These are phyloP conservation scores for Typha latifolia DNA, from an alignment of 176 grass and related monocot species.

Conservation along the genomic window DNA sequence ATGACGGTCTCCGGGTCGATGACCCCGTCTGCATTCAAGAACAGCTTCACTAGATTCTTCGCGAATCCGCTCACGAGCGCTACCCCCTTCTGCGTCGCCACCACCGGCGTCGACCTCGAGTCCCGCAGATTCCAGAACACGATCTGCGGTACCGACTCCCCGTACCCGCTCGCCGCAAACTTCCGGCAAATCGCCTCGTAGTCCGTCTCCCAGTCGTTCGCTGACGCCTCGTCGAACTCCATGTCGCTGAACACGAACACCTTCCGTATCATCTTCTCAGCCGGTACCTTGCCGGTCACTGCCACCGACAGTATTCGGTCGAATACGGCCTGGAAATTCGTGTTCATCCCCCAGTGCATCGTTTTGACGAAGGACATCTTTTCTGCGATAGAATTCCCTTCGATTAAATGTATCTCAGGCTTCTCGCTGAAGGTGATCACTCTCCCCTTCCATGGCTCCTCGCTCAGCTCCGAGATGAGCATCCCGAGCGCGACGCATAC, in stretches of 20 bases:
- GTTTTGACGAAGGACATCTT: constrained; percentile 34
- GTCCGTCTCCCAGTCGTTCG: constrained; percentile 60
- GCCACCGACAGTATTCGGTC: constrained; percentile 43
- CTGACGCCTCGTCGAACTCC: constrained; percentile 74
- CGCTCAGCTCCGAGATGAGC: constrained; percentile 68
- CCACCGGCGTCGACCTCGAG: constrained; percentile 44
- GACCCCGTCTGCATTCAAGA: constrained; percentile 34
- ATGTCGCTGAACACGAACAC: constrained; percentile 80
- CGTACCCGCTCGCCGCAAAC: constrained; percentile 42
- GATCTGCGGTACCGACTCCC: constrained; percentile 38
- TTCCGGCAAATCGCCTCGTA: constrained; percentile 63
- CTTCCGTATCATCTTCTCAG: constrained; percentile 55
- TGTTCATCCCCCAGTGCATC: constrained; percentile 28
- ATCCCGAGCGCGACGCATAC: constrained; percentile 67
- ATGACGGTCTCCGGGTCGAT: constrained; percentile 36
- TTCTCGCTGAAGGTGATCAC: constrained; percentile 53
- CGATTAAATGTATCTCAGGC: constrained; percentile 34
- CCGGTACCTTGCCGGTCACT: constrained; percentile 28
- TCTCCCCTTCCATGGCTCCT: constrained; percentile 56
- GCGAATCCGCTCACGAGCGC: constrained; percentile 77
- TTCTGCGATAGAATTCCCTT: constrained; percentile 34
- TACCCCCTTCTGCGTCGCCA: constrained; percentile 41
- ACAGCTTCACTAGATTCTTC: constrained; percentile 67
- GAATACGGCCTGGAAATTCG: constrained; percentile 63
- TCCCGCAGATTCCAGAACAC: constrained; percentile 77